Evolutionary conservation across 208 protist genomes (phyloP), one percentile per base, ranked within the genome.

Genomic region (Borovskyia barvae): DNA sequence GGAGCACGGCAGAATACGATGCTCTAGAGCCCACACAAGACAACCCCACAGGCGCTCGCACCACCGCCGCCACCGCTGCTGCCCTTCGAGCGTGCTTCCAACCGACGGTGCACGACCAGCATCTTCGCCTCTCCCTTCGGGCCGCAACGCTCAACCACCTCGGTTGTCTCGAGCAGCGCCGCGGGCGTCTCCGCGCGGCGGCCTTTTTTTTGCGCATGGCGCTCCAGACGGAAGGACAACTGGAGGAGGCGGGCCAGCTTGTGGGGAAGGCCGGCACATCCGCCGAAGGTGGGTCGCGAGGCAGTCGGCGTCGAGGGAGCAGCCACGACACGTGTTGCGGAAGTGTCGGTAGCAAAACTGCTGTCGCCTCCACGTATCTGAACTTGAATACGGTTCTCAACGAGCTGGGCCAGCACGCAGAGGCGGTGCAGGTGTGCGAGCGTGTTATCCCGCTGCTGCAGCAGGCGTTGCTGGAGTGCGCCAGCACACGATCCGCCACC

Each of bases 101-200:
- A 2, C 19, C 43, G 9, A 61, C 52, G 2, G 41, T 55, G 30
- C 64, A 63, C 7, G 64, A 70, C 20, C 64, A 70, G 64, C 64
- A 70, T 17, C 39, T 62, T 8, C 70, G 91, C 29, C 58, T 88
- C 9, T 66, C 77, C 2, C 68, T 94, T 54, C 85, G 87, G 39
- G 88, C 86, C 1, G 66, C 86, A 4, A 97, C 91, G 52, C 74
- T 82, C 41, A 97, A 97, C 72, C 94, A 97, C 68, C 73, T 94
- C 25, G 91, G 91, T 12, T 95, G 87, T 58, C 80, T 97, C 69
- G 83, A 93, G 57, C 80, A 83, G 25, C 80, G 87, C 12, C 87
- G 91, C 15, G 77, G 73, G 20, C 61, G 60, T 2, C 56, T 86
- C 20, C 66, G 78, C 17, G 58, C 77, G 3, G 77, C 88, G 7